phyloP scores from a whole-genome alignment of 371 early-diverging fungal genomes.

The Lichtheimia hyalospora region DNA sequence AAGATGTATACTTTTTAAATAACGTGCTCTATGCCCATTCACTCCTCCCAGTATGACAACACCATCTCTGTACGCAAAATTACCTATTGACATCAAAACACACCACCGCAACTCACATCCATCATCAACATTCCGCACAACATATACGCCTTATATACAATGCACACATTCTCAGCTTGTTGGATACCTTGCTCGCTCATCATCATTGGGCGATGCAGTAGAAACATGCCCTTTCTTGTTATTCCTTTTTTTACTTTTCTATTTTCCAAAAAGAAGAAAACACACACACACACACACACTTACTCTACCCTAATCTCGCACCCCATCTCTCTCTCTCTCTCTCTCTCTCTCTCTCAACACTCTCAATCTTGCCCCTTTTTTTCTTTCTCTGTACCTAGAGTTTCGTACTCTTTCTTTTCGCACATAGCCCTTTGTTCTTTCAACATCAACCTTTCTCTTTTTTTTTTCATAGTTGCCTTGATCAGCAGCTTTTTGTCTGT shows the following conservation, averaged over 20 bases:
- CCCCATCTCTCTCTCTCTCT: too few species aligned
- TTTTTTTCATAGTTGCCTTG: not conserved
- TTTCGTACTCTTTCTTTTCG: constrained; percentile 9
- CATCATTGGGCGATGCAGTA: not conserved
- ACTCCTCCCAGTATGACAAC: too few species aligned
- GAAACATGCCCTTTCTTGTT: constrained; percentile 3
- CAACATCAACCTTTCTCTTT: constrained; percentile 4
- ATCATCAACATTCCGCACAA: not conserved
- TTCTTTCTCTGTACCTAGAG: not conserved
- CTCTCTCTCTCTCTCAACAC: too few species aligned
- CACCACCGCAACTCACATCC: too few species aligned
- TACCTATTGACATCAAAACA: too few species aligned
- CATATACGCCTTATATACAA: not conserved
- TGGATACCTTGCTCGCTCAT: not conserved
- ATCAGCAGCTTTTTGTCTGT: constrained; percentile 2
- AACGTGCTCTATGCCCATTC: not conserved
- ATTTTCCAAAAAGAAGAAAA: not conserved
- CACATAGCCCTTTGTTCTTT: constrained; percentile 16
- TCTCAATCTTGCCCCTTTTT: not conserved
- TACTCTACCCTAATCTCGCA: too few species aligned
- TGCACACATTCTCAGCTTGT: constrained; percentile 2
- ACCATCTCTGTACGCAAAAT: too few species aligned
- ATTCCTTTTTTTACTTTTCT: not conserved
- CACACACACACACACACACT: too few species aligned
- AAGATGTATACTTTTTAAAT: constrained; percentile 42